These are phyloP conservation scores for Sporothrix globosa DNA, from an alignment of 2,329 filamentous ascomycete species.

Conservation along the genomic window DNA sequence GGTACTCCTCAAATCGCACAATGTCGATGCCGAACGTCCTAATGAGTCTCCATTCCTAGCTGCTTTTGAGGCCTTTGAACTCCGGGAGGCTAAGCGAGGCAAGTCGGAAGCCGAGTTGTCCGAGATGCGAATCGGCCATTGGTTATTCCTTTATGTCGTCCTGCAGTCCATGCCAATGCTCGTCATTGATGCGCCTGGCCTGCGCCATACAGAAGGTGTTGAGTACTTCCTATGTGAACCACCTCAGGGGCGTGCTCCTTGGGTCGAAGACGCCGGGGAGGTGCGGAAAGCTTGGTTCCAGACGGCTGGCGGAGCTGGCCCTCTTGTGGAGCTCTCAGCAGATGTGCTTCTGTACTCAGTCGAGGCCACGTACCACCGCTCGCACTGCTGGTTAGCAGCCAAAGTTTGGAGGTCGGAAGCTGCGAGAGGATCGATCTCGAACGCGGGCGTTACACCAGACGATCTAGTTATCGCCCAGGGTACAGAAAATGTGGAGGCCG, in stretches of 20 bases:
- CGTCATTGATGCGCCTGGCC: constrained; percentile 72
- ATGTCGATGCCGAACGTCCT: constrained; percentile 66
- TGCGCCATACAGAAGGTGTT: constrained; percentile 70
- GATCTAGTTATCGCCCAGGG: constrained; percentile 25
- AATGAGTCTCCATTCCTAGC: constrained; percentile 65
- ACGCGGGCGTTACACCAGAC: constrained; percentile 21
- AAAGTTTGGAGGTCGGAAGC: constrained; percentile 49
- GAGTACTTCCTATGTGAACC: constrained; percentile 83
- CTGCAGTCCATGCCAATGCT: constrained; percentile 78
- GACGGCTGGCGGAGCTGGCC: constrained; percentile 63
- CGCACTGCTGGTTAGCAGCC: constrained; percentile 60
- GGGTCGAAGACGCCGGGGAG: constrained; percentile 67
- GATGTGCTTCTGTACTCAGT: constrained; percentile 65
- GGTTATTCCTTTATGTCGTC: constrained; percentile 79
- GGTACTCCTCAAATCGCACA: constrained; percentile 79
- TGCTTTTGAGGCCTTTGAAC: constrained; percentile 72
- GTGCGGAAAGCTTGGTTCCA: constrained; percentile 74
- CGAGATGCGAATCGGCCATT: constrained; percentile 74
- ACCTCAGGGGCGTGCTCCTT: constrained; percentile 71
- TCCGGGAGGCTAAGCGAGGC: constrained; percentile 63
- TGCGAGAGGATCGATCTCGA: background rate
- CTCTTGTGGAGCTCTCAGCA: constrained; percentile 61
- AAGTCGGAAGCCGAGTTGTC: constrained; percentile 67
- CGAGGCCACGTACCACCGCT: constrained; percentile 63
- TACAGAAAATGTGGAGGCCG: constrained; percentile 39